These are phyloP conservation scores for Dendrothele bispora DNA, from an alignment of 768 basidiomycete genomes.

Conservation along the genomic window DNA sequence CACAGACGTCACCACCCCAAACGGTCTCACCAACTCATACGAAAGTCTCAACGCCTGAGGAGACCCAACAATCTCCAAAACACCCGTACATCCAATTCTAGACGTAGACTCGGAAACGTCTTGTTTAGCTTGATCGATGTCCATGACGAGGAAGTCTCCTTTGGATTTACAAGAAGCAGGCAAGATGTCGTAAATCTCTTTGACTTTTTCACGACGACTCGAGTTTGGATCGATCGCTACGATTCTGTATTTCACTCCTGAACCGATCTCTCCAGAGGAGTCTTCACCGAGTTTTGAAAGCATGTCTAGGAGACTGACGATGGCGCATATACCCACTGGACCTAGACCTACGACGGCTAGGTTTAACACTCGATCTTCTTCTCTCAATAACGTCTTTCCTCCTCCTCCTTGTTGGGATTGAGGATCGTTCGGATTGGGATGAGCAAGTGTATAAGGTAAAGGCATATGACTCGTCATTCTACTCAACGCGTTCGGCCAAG, in stretches of 20 bases:
- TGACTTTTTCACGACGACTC: constrained; percentile 57
- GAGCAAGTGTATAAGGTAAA: constrained; percentile 21
- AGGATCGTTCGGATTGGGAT: constrained; percentile 11
- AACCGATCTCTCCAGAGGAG: no score
- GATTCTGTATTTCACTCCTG: constrained; percentile 50
- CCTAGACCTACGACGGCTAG: constrained; percentile 75
- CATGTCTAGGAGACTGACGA: constrained; percentile 62
- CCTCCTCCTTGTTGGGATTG: no score
- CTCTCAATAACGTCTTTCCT: constrained; percentile 34
- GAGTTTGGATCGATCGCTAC: constrained; percentile 65
- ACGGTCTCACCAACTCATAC: constrained; percentile 71
- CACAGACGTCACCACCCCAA: constrained; percentile 74
- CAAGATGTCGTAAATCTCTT: constrained; percentile 55
- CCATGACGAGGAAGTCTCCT: constrained; percentile 50
- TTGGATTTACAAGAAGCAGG: constrained; percentile 38
- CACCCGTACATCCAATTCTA: constrained; percentile 58
- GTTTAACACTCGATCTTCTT: constrained; percentile 53
- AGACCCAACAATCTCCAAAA: constrained; percentile 77
- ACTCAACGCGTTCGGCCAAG: constrained; percentile 61
- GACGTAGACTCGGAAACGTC: constrained; percentile 53
- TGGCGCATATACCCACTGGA: constrained; percentile 75
- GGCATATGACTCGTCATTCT: no score
- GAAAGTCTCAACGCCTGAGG: constrained; percentile 61
- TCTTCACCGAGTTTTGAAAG: constrained; percentile 46
- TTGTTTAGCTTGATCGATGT: constrained; percentile 51